Conservation (phyloP, 495 filamentous ascomycete species). For the Aspergillus kassunensis region DNA sequence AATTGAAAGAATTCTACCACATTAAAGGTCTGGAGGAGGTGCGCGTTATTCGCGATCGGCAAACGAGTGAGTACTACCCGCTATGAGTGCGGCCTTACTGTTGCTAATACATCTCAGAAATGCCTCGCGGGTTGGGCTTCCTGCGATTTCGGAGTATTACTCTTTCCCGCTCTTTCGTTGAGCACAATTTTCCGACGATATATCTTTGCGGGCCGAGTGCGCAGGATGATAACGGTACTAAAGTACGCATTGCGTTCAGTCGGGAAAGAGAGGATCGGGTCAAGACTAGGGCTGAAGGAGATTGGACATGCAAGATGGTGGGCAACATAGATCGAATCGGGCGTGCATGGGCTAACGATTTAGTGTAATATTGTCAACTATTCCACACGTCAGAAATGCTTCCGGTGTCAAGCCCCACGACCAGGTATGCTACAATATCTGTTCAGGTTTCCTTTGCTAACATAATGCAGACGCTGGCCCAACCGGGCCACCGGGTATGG, state of each 20-base stretch:
- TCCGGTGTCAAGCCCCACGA: slow-evolving; percentile 67
- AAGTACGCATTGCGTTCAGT: slow-evolving; percentile 56
- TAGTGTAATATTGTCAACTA: slow-evolving; percentile 75
- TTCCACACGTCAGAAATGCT: slow-evolving; percentile 64
- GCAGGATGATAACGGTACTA: slow-evolving; percentile 50
- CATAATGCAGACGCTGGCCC: slow-evolving; percentile 20
- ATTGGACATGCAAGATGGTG: slow-evolving; percentile 76
- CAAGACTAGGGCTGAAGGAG: slow-evolving; percentile 55
- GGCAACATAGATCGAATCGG: not conserved
- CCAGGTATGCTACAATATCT: slow-evolving; percentile 51
- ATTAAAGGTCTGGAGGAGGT: slow-evolving; percentile 59
- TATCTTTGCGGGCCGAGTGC: slow-evolving; percentile 49
- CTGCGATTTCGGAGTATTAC: slow-evolving; percentile 58
- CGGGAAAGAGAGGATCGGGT: slow-evolving; percentile 54
- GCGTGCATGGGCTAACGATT: slow-evolving; percentile 1
- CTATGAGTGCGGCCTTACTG: not conserved
- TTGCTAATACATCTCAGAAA: slow-evolving; percentile 34
- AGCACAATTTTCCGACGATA: slow-evolving; percentile 60
- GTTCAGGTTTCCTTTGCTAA: slow-evolving; percentile 12
- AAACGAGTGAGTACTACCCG: slow-evolving; percentile 50
- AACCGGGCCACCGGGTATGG: slow-evolving; percentile 29
- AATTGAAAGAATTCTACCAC: slow-evolving; percentile 56
- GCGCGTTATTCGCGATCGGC: slow-evolving; percentile 61
- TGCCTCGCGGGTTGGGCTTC: slow-evolving; percentile 64
- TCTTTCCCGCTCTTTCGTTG: slow-evolving; percentile 62